Conservation (phyloP, 2,329 filamentous ascomycete genomes). For the Leptographium procerum region DNA sequence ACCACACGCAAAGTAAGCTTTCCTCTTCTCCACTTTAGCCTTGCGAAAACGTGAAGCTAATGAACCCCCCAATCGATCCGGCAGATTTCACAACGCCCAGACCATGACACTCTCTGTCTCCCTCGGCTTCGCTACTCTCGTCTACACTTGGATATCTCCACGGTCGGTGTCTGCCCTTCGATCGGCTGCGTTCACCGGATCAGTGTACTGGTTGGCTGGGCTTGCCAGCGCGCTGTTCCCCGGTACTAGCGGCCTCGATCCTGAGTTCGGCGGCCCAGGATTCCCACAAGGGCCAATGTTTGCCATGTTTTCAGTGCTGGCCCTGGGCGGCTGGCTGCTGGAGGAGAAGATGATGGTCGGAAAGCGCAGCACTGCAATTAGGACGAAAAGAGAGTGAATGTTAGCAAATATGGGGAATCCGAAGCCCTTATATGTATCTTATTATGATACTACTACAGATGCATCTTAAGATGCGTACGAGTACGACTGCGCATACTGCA, state of each 20-base stretch:
- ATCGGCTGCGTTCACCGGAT: slow-evolving; percentile 24
- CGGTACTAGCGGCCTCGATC: slow-evolving; percentile 27
- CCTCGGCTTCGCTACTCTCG: slow-evolving; percentile 27
- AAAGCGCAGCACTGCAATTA: background rate
- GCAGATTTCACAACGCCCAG: slow-evolving; percentile 30
- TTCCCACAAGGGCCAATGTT: slow-evolving; percentile 28
- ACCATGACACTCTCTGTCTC: slow-evolving; percentile 28
- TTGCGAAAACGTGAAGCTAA: background rate
- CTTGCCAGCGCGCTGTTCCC: slow-evolving; percentile 25
- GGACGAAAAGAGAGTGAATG: background rate
- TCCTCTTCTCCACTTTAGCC: background rate
- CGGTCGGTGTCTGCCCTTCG: slow-evolving; percentile 15
- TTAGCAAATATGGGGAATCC: background rate
- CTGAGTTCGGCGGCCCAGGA: slow-evolving; percentile 30
- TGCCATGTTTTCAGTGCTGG: slow-evolving; percentile 13
- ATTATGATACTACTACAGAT: too few species aligned
- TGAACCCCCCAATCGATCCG: background rate
- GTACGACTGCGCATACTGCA: background rate
- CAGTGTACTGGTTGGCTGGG: slow-evolving; percentile 30
- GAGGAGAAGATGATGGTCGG: background rate
- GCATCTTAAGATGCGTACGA: background rate
- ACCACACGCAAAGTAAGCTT: slow-evolving; percentile 30
- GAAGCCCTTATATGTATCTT: background rate
- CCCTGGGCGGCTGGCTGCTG: slow-evolving; percentile 1
- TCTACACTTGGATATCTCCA: slow-evolving; percentile 23